A percentile compares a stretch with the other conserved stretches of the same genome.
These are phyloP conservation scores for Beauveria asiatica DNA, from an alignment of 2,329 filamentous ascomycete species.

Conservation along the genomic window DNA sequence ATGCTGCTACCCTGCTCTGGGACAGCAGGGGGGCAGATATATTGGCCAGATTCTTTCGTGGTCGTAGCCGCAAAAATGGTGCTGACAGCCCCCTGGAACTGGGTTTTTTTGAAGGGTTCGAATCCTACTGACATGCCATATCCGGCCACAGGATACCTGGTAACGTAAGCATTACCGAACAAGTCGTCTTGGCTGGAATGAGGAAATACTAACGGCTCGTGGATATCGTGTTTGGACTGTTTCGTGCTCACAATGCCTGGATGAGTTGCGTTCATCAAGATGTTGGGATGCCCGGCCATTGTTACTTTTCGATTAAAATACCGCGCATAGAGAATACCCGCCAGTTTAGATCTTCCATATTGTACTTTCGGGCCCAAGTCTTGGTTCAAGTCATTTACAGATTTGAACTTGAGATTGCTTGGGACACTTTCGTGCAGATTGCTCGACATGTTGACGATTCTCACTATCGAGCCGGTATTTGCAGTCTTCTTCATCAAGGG, in stretches of 20 bases:
- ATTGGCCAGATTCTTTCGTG: not conserved
- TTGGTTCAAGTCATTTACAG: not conserved
- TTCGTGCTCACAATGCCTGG: not conserved
- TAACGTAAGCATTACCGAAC: not conserved
- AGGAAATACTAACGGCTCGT: not conserved
- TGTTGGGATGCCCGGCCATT: not conserved
- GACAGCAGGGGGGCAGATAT: not conserved
- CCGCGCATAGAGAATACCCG: not conserved
- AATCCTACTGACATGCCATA: not conserved
- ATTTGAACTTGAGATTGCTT: not conserved
- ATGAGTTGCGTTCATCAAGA: not conserved
- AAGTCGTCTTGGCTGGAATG: not conserved
- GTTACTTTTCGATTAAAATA: not conserved
- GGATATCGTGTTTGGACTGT: not conserved
- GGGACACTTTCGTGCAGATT: not conserved
- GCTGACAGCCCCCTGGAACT: not conserved
- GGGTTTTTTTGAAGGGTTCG: not conserved
- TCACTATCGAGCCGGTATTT: not conserved
- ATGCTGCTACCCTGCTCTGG: not conserved
- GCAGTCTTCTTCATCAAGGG: not conserved
- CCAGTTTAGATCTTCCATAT: not conserved
- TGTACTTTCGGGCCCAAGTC: not conserved
- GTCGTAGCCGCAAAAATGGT: not conserved
- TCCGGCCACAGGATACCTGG: not conserved
- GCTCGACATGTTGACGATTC: not conserved